Conservation (phyloP, 139 green algal species). For the Astrephomene gubernaculifera region DNA sequence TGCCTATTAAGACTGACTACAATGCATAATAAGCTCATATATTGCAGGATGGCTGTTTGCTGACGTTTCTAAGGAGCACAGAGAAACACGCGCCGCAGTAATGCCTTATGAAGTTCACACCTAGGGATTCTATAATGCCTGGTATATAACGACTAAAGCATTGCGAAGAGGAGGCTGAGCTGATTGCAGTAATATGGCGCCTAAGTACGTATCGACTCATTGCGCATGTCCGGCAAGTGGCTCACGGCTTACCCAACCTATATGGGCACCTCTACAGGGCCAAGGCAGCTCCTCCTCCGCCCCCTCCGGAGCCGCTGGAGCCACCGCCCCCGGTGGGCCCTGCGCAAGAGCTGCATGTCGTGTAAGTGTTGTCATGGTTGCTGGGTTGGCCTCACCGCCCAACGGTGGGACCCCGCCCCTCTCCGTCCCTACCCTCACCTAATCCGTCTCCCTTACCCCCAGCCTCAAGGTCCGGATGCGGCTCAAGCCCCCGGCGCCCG, state of each 20-base stretch:
- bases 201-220: conserved; percentile 8
- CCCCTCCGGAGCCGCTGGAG: not conserved
- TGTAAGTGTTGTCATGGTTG: not conserved
- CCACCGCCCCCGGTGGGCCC: not conserved
- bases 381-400: no score
- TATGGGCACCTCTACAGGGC: conserved; percentile 10
- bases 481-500: conserved; percentile 24
- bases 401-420: not conserved
- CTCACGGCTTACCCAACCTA: no score
- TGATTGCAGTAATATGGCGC: not conserved
- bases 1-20: no score
- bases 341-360: conserved; percentile 21
- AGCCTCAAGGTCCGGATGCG: conserved; percentile 29
- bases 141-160: no score
- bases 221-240: no score
- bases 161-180: not conserved
- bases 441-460: not conserved
- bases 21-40: no score
- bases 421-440: not conserved
- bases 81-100: no score
- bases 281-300: no score
- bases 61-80: no score
- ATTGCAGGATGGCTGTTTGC: no score
- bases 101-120: no score
- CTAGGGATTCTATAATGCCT: no score